Base-by-base conservation (phyloP, 331 rosid genomes). In the Acacia concinna region DNA sequence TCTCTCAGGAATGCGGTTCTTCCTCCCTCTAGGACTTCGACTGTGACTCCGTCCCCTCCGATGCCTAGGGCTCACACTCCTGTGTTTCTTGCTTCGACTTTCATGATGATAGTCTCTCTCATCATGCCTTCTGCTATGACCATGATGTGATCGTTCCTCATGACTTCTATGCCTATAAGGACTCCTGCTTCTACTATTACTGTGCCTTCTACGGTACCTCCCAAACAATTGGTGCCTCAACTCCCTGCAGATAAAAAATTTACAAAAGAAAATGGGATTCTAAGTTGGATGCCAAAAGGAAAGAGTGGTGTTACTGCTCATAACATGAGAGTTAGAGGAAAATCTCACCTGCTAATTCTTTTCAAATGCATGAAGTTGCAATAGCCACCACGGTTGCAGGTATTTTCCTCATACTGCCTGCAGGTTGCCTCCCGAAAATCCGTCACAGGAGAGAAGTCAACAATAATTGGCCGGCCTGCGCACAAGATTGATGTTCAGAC, bases 161-260 rank as follows among this genome's bases (percentile, higher is more conserved):
- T 92, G 82, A 80, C 93, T 92, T n/a, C 86, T 64, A 79, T 90
- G 95, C 84, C 96, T 87, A 62, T 84, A 83, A 68, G 95, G 97
- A 79, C 97, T 92, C 78, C 88, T 80, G 79, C 97, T 92, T 63
- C 94, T 82, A 62, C 93, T 88, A 57, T 46, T 84, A 67, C 87
- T 88, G 68, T 17, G 90, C 84, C 86, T 87, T 54, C 79, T 64
- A 14, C 38, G 79, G 72, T 44, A 38, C 73, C 67, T 85, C 43
- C 92, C 92, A 77, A 90, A 92, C 64, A 92, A 77, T 74, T 89
- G 92, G 52, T 73, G 94, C 89, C 92, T 85, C 75, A 86, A 78
- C 6, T 86, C 84, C 74, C 83, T 47, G 77, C 10, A 15, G 51
- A 63, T 35, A 75, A 46, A 17, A 37, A 10, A 34, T 17, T 3